Evolutionary conservation across 1,139 yeast genomes (phyloP), one percentile per base, ranked within the genome.

Genomic region (Yamadazyma jaroonii): DNA sequence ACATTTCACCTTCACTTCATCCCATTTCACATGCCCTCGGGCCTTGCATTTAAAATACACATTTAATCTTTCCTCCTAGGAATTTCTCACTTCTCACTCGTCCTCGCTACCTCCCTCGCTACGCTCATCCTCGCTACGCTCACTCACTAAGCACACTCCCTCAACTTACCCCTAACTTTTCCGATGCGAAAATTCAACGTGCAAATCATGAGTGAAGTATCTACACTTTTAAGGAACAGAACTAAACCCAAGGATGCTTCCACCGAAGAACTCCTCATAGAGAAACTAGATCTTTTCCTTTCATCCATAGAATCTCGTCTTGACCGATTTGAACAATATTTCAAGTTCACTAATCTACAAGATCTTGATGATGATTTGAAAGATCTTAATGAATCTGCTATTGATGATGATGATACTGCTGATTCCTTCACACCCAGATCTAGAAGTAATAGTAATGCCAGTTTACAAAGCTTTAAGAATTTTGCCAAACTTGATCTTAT

Each of bases 281-380:
- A 72, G 41, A 71, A 72, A 37, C 55, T 79, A 32, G 84, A 79
- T 48, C 54, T 52, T 9, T 77, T 79, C 43, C 59, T 79, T 27
- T 65, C 73, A 3, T 71, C 77, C n/a, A 67, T 79, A 22, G 85
- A 79, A 45, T 59, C 72, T 2, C 62, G 76, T 35, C 56, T 79
- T 25, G 79, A 74, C 34, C 62, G 63, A 27, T 67, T 79, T 41
- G 84, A 79, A 44, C 68, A 61, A 42, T 77, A 69, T 47, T 74
- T 79, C 48, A 62, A 64, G 42, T 53, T 67, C 34, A 47, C 38
- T 15, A 46, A 49, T 26, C 31, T 47, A 11, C 44, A 48, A 23
- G 33, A 41, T 7, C 48, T 44, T n/a, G 42, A 39, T 14, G 31
- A 40, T 25, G 31, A 17, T 21, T 47, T 55, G 20, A 56, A 56